Evolutionary conservation across 139 green algal genomes (phyloP), one percentile per base, ranked within the genome.

Genomic region (Mesotaenium endlicherianum): DNA sequence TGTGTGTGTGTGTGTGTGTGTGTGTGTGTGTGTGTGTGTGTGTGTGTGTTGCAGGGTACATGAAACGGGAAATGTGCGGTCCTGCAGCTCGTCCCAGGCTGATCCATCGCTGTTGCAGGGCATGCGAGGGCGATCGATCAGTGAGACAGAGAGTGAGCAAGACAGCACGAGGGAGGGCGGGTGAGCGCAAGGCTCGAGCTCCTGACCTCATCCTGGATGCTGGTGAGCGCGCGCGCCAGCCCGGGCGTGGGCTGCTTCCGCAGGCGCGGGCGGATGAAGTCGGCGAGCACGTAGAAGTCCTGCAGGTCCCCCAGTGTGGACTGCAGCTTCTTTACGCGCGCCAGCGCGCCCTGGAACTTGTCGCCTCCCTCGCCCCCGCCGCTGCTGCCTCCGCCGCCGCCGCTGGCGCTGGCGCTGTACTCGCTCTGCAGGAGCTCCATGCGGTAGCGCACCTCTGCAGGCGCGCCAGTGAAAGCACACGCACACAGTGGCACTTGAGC

Each of bases 381-480:
- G 8, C 47, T 11, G 8, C 11, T 11, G 8, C 47, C 47, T 8
- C 47, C 47, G 47, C 47, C 5, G 58, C 58, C 30, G 58, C 30
- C 26, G 58, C 58, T 34, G 26, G 14, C 5, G 30, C 30, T 34
- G 30, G 11, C n/a, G 20, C 5, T 2, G 60, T 82, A 82, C 31
- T 40, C 49, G 14, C 20, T 20, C 30, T 44, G 17, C n/a, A 82
- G 6, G 16, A 82, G 75, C 44, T 82, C 75, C 75, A 82, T 82
- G n/a, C 38, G 42, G 53, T 82, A 82, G 26, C 75, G 75, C 60
- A 82, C 39, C 43, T 82, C 75, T 82, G 75, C 1, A 11, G 34
- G n/a, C n/a, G n/a, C n/a, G n/a, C n/a, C n/a, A n/a, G n/a, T n/a
- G n/a, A n/a, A n/a, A n/a, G n/a, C n/a, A n/a, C n/a, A n/a, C n/a